Base-by-base conservation (phyloP, 768 basidiomycete genomes). In the Mycena chlorophos region DNA sequence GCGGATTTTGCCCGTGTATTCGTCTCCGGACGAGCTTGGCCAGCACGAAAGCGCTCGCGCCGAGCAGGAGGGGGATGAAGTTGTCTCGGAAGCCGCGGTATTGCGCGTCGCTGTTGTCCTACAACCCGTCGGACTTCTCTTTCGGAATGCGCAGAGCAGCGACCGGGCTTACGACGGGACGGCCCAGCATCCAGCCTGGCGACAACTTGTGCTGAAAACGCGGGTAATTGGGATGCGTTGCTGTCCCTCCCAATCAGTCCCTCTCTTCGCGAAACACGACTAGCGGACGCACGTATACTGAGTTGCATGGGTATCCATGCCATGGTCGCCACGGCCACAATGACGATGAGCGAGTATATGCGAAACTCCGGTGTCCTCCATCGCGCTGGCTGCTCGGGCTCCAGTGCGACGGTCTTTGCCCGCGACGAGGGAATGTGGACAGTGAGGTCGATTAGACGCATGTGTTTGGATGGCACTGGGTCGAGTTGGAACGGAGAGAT, bases 101-200 rank as follows among this genome's bases (percentile, higher is more conserved):
- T 74, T 98, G 97, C 0, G 79, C 74, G 65, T 98, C 97, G 59
- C 91, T 93, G 66, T 88, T 91, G 70, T 99, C 97, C 96, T 98
- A 59, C 30, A 46, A 31, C 38, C 28, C 23, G 47, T 54, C 29
- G 57, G 47, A 20, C 12, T 13, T 6, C 12, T 16, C 40, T 57
- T 23, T 49, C 57, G 29, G 54, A 52, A 29, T 13, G 45, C 31
- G 30, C 22, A n/a, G 49, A 52, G 52, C 38, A 23, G 40, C 39
- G n/a, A n/a, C n/a, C n/a, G 28, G 34, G 78, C 89, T 73, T 65
- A 96, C 95, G 13, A 95, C 80, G 67, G 76, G 69, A 27, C 91
- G 84, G 34, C 86, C 89, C 60, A 86, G 83, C 19, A 98, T 69
- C 94, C 95, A 98, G 0, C 95, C 93, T 0, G 70, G 60, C 0